Evolutionary conservation across 1,284 basidiomycete genomes (phyloP).

Genomic region (Boletus mariae): DNA sequence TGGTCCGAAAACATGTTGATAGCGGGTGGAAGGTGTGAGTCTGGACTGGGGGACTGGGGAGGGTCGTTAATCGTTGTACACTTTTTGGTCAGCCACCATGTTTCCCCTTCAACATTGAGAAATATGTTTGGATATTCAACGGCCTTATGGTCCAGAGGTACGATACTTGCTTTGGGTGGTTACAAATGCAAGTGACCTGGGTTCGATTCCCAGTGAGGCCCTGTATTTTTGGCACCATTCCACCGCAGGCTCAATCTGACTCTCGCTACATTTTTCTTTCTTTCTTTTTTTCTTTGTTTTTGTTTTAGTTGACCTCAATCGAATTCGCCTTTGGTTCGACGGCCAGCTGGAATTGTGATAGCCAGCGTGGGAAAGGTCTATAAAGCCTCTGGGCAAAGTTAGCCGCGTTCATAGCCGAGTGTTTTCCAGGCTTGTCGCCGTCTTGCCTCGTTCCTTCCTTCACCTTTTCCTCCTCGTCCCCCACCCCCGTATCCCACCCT

Average conservation of each 20-base stretch:
- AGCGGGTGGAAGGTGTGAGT: neutral
- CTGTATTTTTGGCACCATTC: conserved; percentile 14
- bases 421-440: conserved; percentile 20
- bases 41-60: no score
- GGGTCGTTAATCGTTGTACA: neutral
- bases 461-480: neutral
- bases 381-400: conserved; percentile 13
- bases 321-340: neutral
- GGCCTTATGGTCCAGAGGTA: conserved; percentile 48
- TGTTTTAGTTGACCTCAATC: neutral
- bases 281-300: neutral
- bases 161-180: conserved; percentile 46
- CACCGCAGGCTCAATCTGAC: neutral
- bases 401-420: conserved; percentile 18
- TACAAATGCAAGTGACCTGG: conserved; percentile 46
- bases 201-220: conserved; percentile 49
- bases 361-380: conserved; percentile 20
- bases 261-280: neutral
- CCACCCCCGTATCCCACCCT: neutral
- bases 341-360: neutral
- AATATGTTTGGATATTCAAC: neutral
- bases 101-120: neutral
- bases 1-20: conserved; percentile 25
- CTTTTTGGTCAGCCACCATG: conserved; percentile 21
- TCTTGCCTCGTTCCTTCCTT: conserved; percentile 22